These are phyloP conservation scores for Pelargonium myrrhifolium DNA, from an alignment of 441 rosid species.

Conservation along the genomic window DNA sequence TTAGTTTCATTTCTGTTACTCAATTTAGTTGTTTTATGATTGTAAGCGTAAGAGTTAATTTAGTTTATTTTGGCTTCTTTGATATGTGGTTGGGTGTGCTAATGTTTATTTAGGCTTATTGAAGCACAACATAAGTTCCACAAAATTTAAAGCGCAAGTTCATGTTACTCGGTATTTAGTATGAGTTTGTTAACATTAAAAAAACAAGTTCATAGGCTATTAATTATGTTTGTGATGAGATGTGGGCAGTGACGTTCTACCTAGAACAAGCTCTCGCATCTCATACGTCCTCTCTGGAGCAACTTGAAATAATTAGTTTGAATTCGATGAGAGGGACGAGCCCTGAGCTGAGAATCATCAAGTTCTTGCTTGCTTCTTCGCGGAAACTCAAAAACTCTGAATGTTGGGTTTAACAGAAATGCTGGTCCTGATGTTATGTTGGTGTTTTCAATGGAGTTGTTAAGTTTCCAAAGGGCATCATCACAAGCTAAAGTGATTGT, in stretches of 20 bases:
- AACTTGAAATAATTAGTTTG: not conserved
- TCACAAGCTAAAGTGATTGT: not conserved
- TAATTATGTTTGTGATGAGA: too few species aligned
- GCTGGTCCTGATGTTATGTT: not conserved
- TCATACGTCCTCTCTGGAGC: not conserved
- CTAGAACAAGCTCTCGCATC: not conserved
- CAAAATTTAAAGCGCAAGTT: too few species aligned
- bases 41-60: too few species aligned
- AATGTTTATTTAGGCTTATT: too few species aligned
- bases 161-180: too few species aligned
- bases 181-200: too few species aligned
- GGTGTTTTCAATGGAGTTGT: not conserved
- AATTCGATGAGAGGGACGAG: not conserved
- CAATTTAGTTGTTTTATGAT: too few species aligned
- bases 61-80: too few species aligned
- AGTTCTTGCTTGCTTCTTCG: not conserved
- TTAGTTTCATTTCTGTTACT: too few species aligned
- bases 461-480: not conserved
- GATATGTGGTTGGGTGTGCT: too few species aligned
- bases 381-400: not conserved
- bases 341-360: constrained; percentile 1
- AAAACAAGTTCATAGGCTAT: too few species aligned
- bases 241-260: not conserved
- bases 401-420: not conserved
- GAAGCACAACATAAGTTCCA: too few species aligned